A percentile compares a stretch with the other conserved stretches of the same genome.
phyloP scores from a whole-genome alignment of 306 rosid species.

The Medicago lupulina region DNA sequence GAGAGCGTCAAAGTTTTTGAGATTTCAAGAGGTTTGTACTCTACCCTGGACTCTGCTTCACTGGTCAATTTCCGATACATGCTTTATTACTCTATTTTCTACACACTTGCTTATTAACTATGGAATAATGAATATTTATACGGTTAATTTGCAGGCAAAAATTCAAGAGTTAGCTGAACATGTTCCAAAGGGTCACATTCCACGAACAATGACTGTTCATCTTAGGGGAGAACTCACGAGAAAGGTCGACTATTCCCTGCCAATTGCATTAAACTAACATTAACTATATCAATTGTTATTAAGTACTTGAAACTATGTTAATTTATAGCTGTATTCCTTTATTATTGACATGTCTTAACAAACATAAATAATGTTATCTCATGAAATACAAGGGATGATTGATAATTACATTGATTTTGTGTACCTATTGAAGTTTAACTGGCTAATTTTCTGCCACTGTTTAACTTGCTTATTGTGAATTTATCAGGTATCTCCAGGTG shows the following conservation, averaged over 20 bases:
- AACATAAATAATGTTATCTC: constrained; percentile 13
- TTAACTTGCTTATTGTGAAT: constrained; percentile 30
- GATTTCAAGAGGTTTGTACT: constrained; percentile 86
- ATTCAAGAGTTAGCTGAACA: constrained; percentile 96
- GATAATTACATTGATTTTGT: constrained; percentile 1
- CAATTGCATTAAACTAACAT: constrained; percentile 36
- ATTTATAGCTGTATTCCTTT: constrained; percentile 10
- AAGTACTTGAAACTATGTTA: constrained; percentile 23
- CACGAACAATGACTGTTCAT: constrained; percentile 94
- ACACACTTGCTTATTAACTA: constrained; percentile 22
- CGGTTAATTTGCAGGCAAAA: constrained; percentile 82
- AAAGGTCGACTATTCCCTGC: constrained; percentile 64
- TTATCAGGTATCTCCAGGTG: constrained; percentile 93
- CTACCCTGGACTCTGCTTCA: constrained; percentile 13
- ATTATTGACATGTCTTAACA: not conserved
- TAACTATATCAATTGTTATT: constrained; percentile 3
- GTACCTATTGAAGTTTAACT: constrained; percentile 11
- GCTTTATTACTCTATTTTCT: constrained; percentile 26
- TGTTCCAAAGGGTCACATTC: constrained; percentile 98
- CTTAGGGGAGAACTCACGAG: constrained; percentile 98
- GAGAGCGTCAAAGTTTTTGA: constrained; percentile 96
- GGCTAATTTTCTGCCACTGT: constrained; percentile 33
- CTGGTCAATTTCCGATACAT: constrained; percentile 17
- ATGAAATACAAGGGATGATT: constrained; percentile 19
- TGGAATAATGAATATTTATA: constrained; percentile 8